Percentiles rank a stretch among this genome's conserved stretches.
phyloP scores from a whole-genome alignment of 495 filamentous ascomycete genomes.

The Amniculicola lignicola region DNA sequence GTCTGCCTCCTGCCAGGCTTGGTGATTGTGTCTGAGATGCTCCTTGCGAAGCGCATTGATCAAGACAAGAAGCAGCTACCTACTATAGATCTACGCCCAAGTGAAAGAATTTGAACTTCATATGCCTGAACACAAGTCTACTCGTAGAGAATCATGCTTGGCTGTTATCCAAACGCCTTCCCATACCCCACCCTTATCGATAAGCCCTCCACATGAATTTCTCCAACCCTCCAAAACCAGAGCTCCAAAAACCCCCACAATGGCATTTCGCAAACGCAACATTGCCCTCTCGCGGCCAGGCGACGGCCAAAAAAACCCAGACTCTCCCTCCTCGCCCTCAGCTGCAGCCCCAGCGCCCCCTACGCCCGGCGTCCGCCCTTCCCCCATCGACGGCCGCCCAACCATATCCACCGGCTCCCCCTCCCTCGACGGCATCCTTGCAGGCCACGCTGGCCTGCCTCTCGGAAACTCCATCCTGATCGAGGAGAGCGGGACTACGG shows the following conservation, averaged over 20 bases:
- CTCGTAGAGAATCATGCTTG: too few species aligned
- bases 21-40: too few species aligned
- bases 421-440: constrained; percentile 79
- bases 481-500: constrained; percentile 92
- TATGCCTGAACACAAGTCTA: too few species aligned
- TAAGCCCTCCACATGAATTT: constrained; percentile 4
- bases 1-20: too few species aligned
- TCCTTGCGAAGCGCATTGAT: too few species aligned
- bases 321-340: not conserved
- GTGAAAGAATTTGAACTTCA: too few species aligned
- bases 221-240: not conserved
- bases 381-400: constrained; percentile 79
- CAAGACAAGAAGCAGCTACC: too few species aligned
- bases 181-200: too few species aligned
- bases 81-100: too few species aligned
- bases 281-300: constrained; percentile 55
- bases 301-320: not conserved
- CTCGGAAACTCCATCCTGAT: constrained; percentile 77
- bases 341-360: not conserved
- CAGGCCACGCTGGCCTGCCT: constrained; percentile 83
- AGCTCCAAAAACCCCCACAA: constrained; percentile 40
- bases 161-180: too few species aligned
- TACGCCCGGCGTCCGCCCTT: constrained; percentile 72
- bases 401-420: constrained; percentile 88
- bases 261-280: constrained; percentile 92